Percentiles rank a stretch among this genome's conserved stretches.
Conservation (phyloP, 1,139 yeast species). For the Protomyces gravidus region DNA sequence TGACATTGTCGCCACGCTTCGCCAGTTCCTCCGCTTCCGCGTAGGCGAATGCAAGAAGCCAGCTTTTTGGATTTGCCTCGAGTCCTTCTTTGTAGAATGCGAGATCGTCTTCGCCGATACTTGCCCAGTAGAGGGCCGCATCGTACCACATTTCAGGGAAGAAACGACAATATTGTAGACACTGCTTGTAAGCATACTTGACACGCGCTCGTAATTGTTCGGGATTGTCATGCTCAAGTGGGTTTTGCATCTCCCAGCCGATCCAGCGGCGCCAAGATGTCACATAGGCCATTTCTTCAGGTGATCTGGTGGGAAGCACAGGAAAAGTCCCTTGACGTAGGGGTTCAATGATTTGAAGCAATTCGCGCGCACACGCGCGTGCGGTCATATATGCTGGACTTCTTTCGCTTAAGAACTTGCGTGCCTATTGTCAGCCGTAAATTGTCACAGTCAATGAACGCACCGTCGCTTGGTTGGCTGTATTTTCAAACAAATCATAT, state of each 20-base stretch:
- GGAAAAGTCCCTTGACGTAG: slow-evolving; percentile 44
- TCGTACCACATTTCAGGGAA: slow-evolving; percentile 85
- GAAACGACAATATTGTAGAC: slow-evolving; percentile 63
- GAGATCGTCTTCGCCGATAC: slow-evolving; percentile 38
- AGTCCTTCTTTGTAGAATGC: slow-evolving; percentile 53
- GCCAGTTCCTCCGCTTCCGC: slow-evolving; percentile 68
- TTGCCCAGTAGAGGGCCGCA: slow-evolving; percentile 46
- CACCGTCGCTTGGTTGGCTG: slow-evolving; percentile 58
- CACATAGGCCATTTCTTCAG: slow-evolving; percentile 43
- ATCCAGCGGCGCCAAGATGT: slow-evolving; percentile 73
- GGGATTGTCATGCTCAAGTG: slow-evolving; percentile 53
- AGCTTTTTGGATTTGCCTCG: slow-evolving; percentile 65
- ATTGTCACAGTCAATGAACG: background rate
- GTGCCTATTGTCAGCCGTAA: slow-evolving; percentile 41
- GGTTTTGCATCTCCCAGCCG: slow-evolving; percentile 70
- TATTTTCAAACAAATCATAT: slow-evolving; percentile 80
- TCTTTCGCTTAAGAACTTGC: slow-evolving; percentile 77
- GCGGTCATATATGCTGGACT: slow-evolving; percentile 89
- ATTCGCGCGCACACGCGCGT: slow-evolving; percentile 70
- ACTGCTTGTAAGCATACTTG: slow-evolving; percentile 69
- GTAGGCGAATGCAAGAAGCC: slow-evolving; percentile 60
- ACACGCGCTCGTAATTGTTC: slow-evolving; percentile 50
- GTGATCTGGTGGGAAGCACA: slow-evolving; percentile 43
- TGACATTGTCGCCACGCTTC: slow-evolving; percentile 52
- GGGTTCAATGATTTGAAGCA: slow-evolving; percentile 55